These are phyloP conservation scores for Pestalotiopsis sp. DNA, from an alignment of 2,329 filamentous ascomycete genomes.

Conservation along the genomic window DNA sequence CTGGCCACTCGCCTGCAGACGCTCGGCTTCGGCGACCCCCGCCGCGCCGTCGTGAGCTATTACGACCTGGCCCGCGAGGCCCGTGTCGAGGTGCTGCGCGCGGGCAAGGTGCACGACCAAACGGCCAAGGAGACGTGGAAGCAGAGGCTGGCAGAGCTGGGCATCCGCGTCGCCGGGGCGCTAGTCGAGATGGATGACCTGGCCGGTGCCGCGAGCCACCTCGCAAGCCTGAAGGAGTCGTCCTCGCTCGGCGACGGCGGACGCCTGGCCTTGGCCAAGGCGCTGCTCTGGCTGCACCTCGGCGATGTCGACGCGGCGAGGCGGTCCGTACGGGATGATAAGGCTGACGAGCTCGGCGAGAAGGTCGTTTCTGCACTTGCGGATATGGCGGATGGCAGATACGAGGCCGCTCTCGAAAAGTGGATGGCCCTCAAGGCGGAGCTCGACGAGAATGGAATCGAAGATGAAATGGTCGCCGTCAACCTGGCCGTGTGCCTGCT, in stretches of 20 bases:
- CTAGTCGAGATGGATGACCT: conserved; percentile 87
- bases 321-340: conserved; percentile 44
- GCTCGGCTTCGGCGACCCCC: conserved; percentile 80
- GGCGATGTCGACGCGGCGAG: conserved; percentile 74
- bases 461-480: conserved; percentile 72
- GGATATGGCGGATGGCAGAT: conserved; percentile 77
- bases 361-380: conserved; percentile 67
- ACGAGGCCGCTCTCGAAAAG: conserved; percentile 58
- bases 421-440: conserved; percentile 58
- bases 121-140: conserved; percentile 69
- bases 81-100: conserved; percentile 56
- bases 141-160: conserved; percentile 71
- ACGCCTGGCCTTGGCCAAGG: conserved; percentile 48
- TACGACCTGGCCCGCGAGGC: conserved; percentile 86
- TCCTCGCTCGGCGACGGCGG: conserved; percentile 29
- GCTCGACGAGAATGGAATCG: conserved; percentile 37
- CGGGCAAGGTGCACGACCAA: conserved; percentile 44
- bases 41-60: conserved; percentile 84
- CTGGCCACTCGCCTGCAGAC: conserved; percentile 82
- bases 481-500: conserved; percentile 84
- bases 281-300: conserved; percentile 74
- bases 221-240: conserved; percentile 56
- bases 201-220: conserved; percentile 73
- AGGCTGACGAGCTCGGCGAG: conserved; percentile 39
- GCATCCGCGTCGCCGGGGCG: conserved; percentile 64